Base-by-base conservation (phyloP, 352 stramenopile species). In the Globisporangium cystogenes region DNA sequence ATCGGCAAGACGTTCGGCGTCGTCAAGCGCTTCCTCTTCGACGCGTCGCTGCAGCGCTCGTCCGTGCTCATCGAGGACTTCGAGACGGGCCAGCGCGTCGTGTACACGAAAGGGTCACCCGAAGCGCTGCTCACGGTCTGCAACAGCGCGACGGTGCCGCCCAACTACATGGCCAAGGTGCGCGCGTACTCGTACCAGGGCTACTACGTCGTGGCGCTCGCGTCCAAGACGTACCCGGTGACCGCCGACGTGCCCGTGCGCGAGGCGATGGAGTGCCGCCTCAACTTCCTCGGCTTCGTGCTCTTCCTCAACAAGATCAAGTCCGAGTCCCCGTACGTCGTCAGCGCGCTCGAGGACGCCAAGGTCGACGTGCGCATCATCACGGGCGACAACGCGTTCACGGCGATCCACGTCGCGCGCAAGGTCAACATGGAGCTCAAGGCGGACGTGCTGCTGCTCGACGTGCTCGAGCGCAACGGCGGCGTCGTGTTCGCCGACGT, bases 281-380 rank as follows among this genome's bases (percentile, higher is more conserved):
- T 96, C 4, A 64, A 57, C 23, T 96, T 96, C 60, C 14, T 87
- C 18, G 90, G 91, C 24, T 87, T 96, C 36, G 62, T 96, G 21
- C 70, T 96, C 7, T 98, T 97, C 64, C 60, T 86, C 20, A 98
- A 98, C 63, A 70, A 83, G 51, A 79, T 97, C 51, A 96, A 95
- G 55, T 60, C 77, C n/a, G 83, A 97, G 45, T 79, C 86, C 1
- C 68, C 71, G 18, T 81, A 80, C 44, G 89, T 96, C 0, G 84
- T 98, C 41, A 56, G 62, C 27, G 68, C 87, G 20, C 67, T 98
- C 1, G 66, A 87, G 16, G 71, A 82, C 47, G 86, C 82, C 27
- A 68, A 78, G 6, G 69, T 98, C 18, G 68, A 87, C 47, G 78
- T 89, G 37, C 79, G 75, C 16, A 96, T 98, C 46, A 85, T 97